A percentile compares a stretch with the other conserved stretches of the same genome.
Conservation (phyloP, 345 rosid species). For the Rhodamnia rubescens region DNA sequence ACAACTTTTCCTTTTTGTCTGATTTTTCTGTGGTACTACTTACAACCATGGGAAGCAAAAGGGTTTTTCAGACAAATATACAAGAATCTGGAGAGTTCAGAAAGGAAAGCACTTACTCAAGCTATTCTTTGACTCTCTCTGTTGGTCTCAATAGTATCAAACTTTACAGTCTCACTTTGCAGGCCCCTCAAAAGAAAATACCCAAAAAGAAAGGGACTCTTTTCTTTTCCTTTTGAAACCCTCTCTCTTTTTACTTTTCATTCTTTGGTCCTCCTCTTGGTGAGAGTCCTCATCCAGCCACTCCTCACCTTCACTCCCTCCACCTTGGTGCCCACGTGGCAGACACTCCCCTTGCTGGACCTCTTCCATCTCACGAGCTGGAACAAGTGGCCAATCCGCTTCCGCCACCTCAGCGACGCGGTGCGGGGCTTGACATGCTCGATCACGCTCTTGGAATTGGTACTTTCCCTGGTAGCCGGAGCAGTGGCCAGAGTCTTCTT, state of each 20-base stretch:
- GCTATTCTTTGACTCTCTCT: neutral
- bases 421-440: slow-evolving; percentile 51
- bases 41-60: neutral
- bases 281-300: slow-evolving; percentile 80
- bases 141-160: neutral
- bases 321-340: slow-evolving; percentile 63
- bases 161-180: neutral
- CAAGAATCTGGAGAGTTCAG: neutral
- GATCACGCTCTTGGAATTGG: slow-evolving; percentile 36
- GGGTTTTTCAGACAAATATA: neutral
- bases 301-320: slow-evolving; percentile 69
- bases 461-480: neutral
- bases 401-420: slow-evolving; percentile 71
- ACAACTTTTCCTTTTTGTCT: neutral
- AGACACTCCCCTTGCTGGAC: slow-evolving; percentile 42
- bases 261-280: slow-evolving; percentile 59
- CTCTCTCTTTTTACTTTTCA: neutral
- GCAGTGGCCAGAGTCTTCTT: neutral
- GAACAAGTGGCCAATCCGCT: slow-evolving; percentile 71
- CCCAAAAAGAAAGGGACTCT: neutral
- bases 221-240: neutral
- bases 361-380: slow-evolving; percentile 72
- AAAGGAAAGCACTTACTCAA: neutral
- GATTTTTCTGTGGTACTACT: neutral
- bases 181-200: neutral